Percentiles rank a stretch among this genome's conserved stretches.
These are phyloP conservation scores for Phytopythium oedochilum DNA, from an alignment of 352 stramenopile species.

Conservation along the genomic window DNA sequence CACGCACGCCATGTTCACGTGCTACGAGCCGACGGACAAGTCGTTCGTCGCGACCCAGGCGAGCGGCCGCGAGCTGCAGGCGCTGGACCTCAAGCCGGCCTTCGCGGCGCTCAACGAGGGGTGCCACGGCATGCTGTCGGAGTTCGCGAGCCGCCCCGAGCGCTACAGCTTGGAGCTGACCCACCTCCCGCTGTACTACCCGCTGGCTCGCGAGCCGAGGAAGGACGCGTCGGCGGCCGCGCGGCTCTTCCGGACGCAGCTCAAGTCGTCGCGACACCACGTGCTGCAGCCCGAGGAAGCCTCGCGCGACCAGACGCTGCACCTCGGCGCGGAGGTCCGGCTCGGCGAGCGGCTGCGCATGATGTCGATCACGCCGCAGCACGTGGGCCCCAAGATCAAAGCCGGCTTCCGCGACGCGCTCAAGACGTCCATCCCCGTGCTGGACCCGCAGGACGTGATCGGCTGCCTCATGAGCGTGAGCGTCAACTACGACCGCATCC, in stretches of 20 bases:
- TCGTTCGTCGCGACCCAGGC: constrained; percentile 65
- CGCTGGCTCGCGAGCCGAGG: constrained; percentile 47
- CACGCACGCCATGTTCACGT: constrained; percentile 73
- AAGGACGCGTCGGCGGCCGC: constrained; percentile 25
- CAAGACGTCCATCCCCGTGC: constrained; percentile 41
- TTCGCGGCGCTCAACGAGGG: constrained; percentile 70
- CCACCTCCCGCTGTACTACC: constrained; percentile 70
- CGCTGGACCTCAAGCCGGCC: constrained; percentile 69
- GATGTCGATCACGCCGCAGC: constrained; percentile 63
- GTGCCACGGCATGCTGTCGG: constrained; percentile 65
- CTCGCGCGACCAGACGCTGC: constrained; percentile 38
- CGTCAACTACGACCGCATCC: constrained; percentile 60
- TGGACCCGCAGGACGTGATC: constrained; percentile 55
- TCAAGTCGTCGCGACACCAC: constrained; percentile 51
- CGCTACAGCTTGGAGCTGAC: constrained; percentile 63
- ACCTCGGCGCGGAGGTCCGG: constrained; percentile 47
- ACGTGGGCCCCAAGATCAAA: constrained; percentile 40
- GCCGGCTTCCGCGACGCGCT: constrained; percentile 53
- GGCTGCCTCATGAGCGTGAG: constrained; percentile 65
- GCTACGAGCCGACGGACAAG: constrained; percentile 74
- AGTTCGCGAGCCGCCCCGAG: constrained; percentile 51
- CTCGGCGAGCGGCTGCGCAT: constrained; percentile 65
- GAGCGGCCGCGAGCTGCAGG: constrained; percentile 47
- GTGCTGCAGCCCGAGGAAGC: constrained; percentile 69
- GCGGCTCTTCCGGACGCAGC: constrained; percentile 20